A percentile compares a stretch with the other conserved stretches of the same genome.
phyloP scores from a whole-genome alignment of 495 filamentous ascomycete species.

The Pseudomonodictys pantanalensis region DNA sequence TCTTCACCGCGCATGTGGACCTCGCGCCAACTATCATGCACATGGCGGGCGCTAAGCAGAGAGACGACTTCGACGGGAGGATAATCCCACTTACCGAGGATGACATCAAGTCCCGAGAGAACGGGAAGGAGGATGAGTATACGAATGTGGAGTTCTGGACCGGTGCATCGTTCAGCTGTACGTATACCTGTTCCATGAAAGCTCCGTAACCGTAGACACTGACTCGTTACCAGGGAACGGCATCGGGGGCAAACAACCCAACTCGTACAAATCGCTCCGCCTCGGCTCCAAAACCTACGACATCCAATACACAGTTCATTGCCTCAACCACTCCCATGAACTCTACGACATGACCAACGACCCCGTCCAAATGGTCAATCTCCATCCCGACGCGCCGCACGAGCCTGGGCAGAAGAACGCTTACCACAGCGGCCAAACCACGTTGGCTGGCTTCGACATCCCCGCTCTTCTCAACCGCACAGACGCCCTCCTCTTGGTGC shows the following conservation, averaged over 20 bases:
- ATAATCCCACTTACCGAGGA: not conserved
- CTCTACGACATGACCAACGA: slow-evolving; percentile 63
- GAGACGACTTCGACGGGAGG: not conserved
- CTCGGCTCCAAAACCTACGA: slow-evolving; percentile 54
- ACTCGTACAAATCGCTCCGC: slow-evolving; percentile 64
- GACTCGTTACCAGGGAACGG: not conserved
- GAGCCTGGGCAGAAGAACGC: slow-evolving; percentile 12
- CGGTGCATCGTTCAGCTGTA: not conserved
- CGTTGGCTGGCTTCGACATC: slow-evolving; percentile 49
- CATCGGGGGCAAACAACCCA: slow-evolving; percentile 41
- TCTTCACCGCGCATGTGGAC: slow-evolving; percentile 13
- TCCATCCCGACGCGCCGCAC: slow-evolving; percentile 42
- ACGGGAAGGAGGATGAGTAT: slow-evolving; percentile 43
- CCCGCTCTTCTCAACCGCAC: slow-evolving; percentile 50
- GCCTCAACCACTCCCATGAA: slow-evolving; percentile 58
- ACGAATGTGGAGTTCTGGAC: slow-evolving; percentile 66
- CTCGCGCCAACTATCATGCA: slow-evolving; percentile 14
- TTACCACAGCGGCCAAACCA: slow-evolving; percentile 1
- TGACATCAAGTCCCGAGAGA: not conserved
- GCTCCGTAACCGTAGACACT: too few relatives aligned
- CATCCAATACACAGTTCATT: slow-evolving; percentile 66
- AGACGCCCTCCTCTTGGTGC: slow-evolving; percentile 60
- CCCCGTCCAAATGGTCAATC: slow-evolving; percentile 59
- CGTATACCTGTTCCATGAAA: not conserved
- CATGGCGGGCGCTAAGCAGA: not conserved